phyloP scores from a whole-genome alignment of 192 early-diverging fungal species.

The Hyaloraphidium curvatum region DNA sequence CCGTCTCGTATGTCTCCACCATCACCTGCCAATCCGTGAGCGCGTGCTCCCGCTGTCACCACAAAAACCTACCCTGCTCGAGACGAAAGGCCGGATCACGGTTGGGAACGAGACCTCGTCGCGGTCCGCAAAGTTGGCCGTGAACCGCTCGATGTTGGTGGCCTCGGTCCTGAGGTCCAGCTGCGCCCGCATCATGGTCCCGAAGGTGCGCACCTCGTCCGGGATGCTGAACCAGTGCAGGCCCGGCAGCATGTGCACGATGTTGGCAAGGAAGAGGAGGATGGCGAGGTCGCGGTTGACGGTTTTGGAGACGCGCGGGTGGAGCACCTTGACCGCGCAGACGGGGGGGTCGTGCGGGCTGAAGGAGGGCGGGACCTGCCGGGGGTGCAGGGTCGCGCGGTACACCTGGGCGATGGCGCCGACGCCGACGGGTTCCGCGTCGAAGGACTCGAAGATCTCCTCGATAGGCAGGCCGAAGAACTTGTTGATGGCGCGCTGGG shows the following conservation, averaged over 20 bases:
- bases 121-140: slow-evolving; percentile 28
- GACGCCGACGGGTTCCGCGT: slow-evolving; percentile 58
- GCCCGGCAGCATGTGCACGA: slow-evolving; percentile 41
- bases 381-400: slow-evolving; percentile 7
- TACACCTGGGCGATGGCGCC: slow-evolving; percentile 90
- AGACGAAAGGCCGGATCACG: neutral
- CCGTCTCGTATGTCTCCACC: slow-evolving; percentile 68
- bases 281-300: slow-evolving; percentile 71
- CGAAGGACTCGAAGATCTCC: slow-evolving; percentile 59
- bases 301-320: slow-evolving; percentile 47
- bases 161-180: slow-evolving; percentile 69
- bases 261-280: slow-evolving; percentile 43
- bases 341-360: slow-evolving; percentile 3
- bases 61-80: neutral
- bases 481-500: slow-evolving; percentile 35
- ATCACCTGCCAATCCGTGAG: slow-evolving; percentile 28
- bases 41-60: neutral
- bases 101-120: slow-evolving; percentile 13
- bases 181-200: slow-evolving; percentile 79
- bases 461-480: slow-evolving; percentile 45
- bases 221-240: slow-evolving; percentile 72
- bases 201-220: slow-evolving; percentile 76
- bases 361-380: slow-evolving; percentile 5
- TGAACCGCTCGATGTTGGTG: slow-evolving; percentile 42
- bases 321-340: slow-evolving; percentile 77